Percentiles rank a stretch among this genome's conserved stretches.
phyloP scores from a whole-genome alignment of 768 basidiomycete species.

The Kwoniella sp. region DNA sequence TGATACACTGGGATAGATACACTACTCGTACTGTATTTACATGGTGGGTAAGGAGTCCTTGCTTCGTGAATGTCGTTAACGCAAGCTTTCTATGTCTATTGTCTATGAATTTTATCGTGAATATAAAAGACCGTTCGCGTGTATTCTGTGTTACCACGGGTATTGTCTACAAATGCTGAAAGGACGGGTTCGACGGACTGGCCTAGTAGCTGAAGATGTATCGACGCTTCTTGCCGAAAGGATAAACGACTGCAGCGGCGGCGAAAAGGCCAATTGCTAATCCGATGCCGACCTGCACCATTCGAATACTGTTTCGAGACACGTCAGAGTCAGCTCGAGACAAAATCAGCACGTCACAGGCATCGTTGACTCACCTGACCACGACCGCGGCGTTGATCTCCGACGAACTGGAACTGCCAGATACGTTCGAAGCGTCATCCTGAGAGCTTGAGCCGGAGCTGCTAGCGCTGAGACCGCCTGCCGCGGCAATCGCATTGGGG shows the following conservation, averaged over 20 bases:
- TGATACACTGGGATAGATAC: neutral
- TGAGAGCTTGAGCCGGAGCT: slow-evolving; percentile 11
- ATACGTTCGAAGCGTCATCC: slow-evolving; percentile 12
- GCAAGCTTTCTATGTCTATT: neutral
- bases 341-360: neutral
- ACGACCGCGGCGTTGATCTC: slow-evolving; percentile 36
- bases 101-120: neutral
- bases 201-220: slow-evolving; percentile 47
- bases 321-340: slow-evolving; percentile 3
- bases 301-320: slow-evolving; percentile 25
- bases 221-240: slow-evolving; percentile 43
- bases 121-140: neutral
- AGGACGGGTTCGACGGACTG: neutral
- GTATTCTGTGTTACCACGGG: neutral
- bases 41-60: neutral
- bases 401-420: slow-evolving; percentile 4
- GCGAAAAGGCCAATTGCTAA: slow-evolving; percentile 48
- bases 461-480: slow-evolving; percentile 31
- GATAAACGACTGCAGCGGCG: slow-evolving; percentile 43
- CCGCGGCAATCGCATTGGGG: slow-evolving; percentile 48
- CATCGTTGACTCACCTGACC: slow-evolving; percentile 25
- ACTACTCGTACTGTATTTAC: neutral
- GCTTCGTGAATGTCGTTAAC: neutral
- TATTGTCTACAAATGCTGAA: neutral
- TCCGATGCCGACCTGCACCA: slow-evolving; percentile 49